Evolutionary conservation across 768 basidiomycete species (phyloP), one percentile per base, ranked within the genome.

Genomic region (Fomitopsis pulvina): DNA sequence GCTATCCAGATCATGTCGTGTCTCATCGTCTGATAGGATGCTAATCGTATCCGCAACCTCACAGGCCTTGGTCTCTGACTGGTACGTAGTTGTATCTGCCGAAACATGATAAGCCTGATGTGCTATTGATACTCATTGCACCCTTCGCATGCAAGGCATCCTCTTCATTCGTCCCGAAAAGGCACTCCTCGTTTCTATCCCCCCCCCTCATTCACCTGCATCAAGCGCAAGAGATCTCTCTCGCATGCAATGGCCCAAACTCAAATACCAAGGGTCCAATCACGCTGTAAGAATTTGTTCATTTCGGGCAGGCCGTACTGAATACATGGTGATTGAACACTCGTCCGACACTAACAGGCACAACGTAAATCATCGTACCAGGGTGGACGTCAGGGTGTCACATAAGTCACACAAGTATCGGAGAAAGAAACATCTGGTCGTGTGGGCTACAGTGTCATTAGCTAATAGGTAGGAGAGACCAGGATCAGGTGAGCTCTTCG

Each of bases 201-300:
- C 60, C 87, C 3, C 73, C 76, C 20, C 66, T 83, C 10, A 79
- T 78, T 49, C 71, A 75, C 4, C 68, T 73, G 20, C 73, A 77
- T 24, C 66, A 74, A n/a, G 50, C 44, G 4, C 72, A 79, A 50
- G 85, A 87, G 57, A 68, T 77, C 8, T 63, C 69, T 20, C 75
- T 88, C 2, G 86, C 85, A 0, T 68, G 69, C n/a, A 84, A 88
- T 48, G 86, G 86, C 0, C 83, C 86, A 58, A 84, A 81, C 50
- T 75, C 82, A 0, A 87, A 87, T 57, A 65, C 79, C 42, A 83
- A 79, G 53, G 69, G 74, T 1, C 64, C 62, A 0, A 75, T 81
- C 50, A 55, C 60, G 24, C 68, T 85, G 85, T 86, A 60, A 47
- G 81, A 69, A 41, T 38, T 14, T 24, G 3, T 20, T 34, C 26